These are phyloP conservation scores for Dichotomopilus funicola DNA, from an alignment of 2,329 filamentous ascomycete species.

Conservation along the genomic window DNA sequence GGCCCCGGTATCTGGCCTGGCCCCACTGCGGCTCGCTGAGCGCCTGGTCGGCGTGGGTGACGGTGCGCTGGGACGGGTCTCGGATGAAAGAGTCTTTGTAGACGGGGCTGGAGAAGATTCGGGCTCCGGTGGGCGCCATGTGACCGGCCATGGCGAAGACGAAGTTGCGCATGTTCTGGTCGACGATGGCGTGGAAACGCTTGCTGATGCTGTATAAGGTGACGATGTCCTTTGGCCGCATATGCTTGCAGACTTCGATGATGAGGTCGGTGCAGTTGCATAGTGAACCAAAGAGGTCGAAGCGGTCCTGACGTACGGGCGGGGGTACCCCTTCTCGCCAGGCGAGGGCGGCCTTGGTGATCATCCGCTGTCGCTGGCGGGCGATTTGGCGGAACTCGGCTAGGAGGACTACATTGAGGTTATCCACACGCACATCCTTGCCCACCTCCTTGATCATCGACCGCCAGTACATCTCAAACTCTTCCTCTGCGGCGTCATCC, in stretches of 20 bases:
- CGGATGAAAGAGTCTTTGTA: constrained; percentile 51
- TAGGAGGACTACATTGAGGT: constrained; percentile 2
- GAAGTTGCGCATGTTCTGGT: constrained; percentile 52
- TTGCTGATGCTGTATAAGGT: constrained; percentile 59
- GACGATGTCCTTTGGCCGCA: constrained; percentile 52
- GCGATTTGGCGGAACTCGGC: constrained; percentile 15
- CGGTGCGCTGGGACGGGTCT: constrained; percentile 50
- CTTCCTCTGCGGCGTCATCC: neutral
- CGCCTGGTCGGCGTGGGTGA: constrained; percentile 25
- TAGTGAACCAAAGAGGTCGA: constrained; percentile 40
- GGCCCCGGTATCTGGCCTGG: neutral
- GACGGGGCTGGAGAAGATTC: constrained; percentile 54
- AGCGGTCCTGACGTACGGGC: constrained; percentile 10
- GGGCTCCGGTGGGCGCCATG: constrained; percentile 49
- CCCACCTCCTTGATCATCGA: neutral
- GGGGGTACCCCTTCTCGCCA: constrained; percentile 5
- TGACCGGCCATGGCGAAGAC: constrained; percentile 48
- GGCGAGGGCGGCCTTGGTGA: constrained; percentile 9
- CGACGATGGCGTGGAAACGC: constrained; percentile 54
- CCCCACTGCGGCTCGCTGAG: constrained; percentile 10
- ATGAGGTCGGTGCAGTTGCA: constrained; percentile 45
- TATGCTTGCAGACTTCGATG: constrained; percentile 47
- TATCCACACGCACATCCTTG: neutral
- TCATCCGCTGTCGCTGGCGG: constrained; percentile 9
- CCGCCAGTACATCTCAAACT: constrained; percentile 13